These are phyloP conservation scores for Pisolithus sp. DNA, from an alignment of 768 basidiomycete genomes.

Conservation along the genomic window DNA sequence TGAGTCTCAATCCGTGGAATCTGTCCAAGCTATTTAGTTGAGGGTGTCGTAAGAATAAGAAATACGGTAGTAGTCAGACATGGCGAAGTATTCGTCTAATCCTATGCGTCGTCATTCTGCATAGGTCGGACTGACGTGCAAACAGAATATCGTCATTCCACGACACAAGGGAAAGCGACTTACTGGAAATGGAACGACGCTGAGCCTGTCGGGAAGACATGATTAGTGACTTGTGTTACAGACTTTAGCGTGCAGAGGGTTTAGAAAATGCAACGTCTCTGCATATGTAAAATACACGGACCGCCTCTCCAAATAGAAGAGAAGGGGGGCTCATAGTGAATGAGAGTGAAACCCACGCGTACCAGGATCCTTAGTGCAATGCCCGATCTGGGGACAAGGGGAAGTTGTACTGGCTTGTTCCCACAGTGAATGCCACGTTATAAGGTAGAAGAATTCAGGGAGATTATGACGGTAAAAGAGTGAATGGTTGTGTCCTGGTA, in stretches of 20 bases:
- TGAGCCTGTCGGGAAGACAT: background rate
- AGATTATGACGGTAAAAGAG: background rate
- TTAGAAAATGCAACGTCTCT: background rate
- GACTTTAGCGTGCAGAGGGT: background rate
- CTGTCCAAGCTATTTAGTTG: slow-evolving; percentile 1
- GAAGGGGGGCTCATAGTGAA: background rate
- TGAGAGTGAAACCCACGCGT: background rate
- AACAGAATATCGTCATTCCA: slow-evolving; percentile 44
- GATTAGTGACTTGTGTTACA: background rate
- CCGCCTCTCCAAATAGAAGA: background rate
- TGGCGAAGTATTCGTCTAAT: slow-evolving; percentile 38
- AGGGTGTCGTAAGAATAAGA: slow-evolving; percentile 3
- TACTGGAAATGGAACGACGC: slow-evolving; percentile 7
- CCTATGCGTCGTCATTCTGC: slow-evolving; percentile 18
- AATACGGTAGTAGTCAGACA: slow-evolving; percentile 31
- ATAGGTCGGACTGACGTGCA: slow-evolving; percentile 59
- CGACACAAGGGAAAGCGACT: slow-evolving; percentile 5
- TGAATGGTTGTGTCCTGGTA: background rate
- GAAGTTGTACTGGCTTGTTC: background rate
- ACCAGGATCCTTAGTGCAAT: background rate
- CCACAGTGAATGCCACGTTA: too few relatives aligned
- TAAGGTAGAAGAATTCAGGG: too few relatives aligned
- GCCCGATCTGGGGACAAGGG: background rate
- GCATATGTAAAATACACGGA: background rate
- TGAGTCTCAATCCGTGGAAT: background rate